Conservation (phyloP, 768 basidiomycete genomes). For the Podaxis pistillaris region DNA sequence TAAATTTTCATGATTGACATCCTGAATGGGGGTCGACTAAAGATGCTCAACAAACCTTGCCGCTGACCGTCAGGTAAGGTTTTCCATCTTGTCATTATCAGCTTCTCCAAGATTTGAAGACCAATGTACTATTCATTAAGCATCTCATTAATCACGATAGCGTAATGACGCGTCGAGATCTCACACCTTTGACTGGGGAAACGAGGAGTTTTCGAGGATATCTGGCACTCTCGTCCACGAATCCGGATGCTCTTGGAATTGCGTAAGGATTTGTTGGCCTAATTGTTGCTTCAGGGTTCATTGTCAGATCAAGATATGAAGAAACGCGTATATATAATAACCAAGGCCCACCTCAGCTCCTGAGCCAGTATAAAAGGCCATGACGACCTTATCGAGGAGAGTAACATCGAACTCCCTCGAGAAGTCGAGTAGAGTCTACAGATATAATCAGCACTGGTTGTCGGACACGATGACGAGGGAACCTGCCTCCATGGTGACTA, state of each 20-base stretch:
- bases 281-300: conserved; percentile 73
- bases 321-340: conserved; percentile 13
- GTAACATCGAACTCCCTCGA: conserved; percentile 89
- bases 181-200: conserved; percentile 81
- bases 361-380: conserved; percentile 83
- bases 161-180: conserved; percentile 7
- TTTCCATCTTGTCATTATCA: conserved; percentile 95
- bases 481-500: conserved; percentile 48
- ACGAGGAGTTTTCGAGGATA: conserved; percentile 81
- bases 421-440: conserved; percentile 88
- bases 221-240: conserved; percentile 97
- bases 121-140: conserved; percentile 76
- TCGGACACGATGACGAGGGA: conserved; percentile 12
- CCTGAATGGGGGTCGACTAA: not conserved
- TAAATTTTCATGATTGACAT: conserved; percentile 2
- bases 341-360: conserved; percentile 70
- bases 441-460: conserved; percentile 6
- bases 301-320: conserved; percentile 25
- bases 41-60: conserved; percentile 54
- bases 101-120: conserved; percentile 93
- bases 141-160: conserved; percentile 14
- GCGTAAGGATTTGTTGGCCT: conserved; percentile 92
- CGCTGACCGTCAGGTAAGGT: conserved; percentile 92
- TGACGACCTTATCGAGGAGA: conserved; percentile 91
- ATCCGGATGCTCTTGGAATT: conserved; percentile 94